Base-by-base conservation (phyloP, 2,329 filamentous ascomycete species). In the Verticillium nonalfalfae region DNA sequence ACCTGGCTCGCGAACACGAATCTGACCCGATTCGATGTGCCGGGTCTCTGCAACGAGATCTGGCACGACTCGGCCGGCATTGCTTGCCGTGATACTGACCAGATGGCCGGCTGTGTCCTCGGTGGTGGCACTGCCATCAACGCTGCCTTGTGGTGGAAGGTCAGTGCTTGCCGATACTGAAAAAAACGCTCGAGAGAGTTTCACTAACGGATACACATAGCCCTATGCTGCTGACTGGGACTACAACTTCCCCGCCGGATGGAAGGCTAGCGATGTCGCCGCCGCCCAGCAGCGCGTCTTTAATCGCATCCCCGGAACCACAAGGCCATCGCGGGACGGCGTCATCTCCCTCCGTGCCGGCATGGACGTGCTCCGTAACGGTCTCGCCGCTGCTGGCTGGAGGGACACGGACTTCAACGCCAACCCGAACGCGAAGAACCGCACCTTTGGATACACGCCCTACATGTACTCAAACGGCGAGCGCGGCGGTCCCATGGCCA, bases 81-180 rank as follows among this genome's bases (percentile, higher is more conserved):
- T 66, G 83, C 85, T 39, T 91, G 89, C 73, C 81, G 80, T 1
- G 88, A 91, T 70, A 86, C 84, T n/a, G 87, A 88, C 64, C 85
- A 88, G 68, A 90, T 90, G 86, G 86, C 87, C 13, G 89, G 87
- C 14, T 91, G 89, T 64, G 79, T 91, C 54, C 80, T 91, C 2
- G 89, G 89, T 57, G 89, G 88, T 60, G 85, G 85, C 7, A 83
- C 85, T 14, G 83, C 85, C 34, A 79, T 90, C 68, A 91, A 90
- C 66, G 84, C 88, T 58, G 87, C 85, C 55, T 78, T 90, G 38
- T 90, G 86, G 83, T 89, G 85, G 81, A 86, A 84, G 71, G 81
- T 79, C 63, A 68, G 72, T 57, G 2, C 57, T 63, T n/a, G 9
- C 57, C 61, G 66, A 3, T 10, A 3, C 15, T 3, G n/a, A n/a